Evolutionary conservation across 169 alveolate genomes (phyloP), one percentile per base, ranked within the genome.

Genomic region (Eimeria tenella): DNA sequence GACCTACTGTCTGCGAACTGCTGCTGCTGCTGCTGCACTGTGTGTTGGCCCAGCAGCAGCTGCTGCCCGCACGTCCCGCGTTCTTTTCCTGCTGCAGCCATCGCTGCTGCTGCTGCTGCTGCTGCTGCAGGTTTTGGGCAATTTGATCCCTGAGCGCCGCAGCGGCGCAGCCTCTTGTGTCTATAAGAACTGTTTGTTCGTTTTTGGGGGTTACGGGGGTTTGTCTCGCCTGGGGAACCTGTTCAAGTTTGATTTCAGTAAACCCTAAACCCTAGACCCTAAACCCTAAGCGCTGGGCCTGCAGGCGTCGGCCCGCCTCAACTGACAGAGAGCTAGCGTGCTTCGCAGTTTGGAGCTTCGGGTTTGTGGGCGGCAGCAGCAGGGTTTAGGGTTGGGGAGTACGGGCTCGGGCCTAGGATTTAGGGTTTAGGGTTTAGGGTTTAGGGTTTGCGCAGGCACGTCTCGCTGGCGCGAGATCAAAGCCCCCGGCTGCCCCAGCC

Each of bases 171-270:
- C 93, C 49, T 58, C 81, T 13, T 90, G 74, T 19, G 95, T 93
- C 13, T 82, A 82, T 73, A 63, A 93, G 77, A 94, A 88, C 75
- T 90, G 94, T 49, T 91, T 97, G 49, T 97, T 95, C 83, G 95
- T 97, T 17, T 96, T 96, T 74, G 98, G 98, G 63, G 98, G 98
- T 15, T 96, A 97, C 73, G 98, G 97, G 87, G 98, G 97, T 58
- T 71, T 95, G 63, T 95, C 95, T 31, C 95, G 98, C 9, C 96
- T 96, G 7, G 97, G 96, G 52, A 98, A 96, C 94, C 95, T 97
- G 77, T 97, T 93, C 91, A 96, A 95, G 60, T 97, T 95, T 79
- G 96, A 95, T 71, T 93, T 96, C 75, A 86, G 93, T 75, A 70
- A 56, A 58, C 68, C 68, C 70, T 60, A 63, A 25, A 15, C 49